Evolutionary conservation across 2,329 filamentous ascomycete species (phyloP), one percentile per base, ranked within the genome.

Genomic region (Dothideomycetes sp.): DNA sequence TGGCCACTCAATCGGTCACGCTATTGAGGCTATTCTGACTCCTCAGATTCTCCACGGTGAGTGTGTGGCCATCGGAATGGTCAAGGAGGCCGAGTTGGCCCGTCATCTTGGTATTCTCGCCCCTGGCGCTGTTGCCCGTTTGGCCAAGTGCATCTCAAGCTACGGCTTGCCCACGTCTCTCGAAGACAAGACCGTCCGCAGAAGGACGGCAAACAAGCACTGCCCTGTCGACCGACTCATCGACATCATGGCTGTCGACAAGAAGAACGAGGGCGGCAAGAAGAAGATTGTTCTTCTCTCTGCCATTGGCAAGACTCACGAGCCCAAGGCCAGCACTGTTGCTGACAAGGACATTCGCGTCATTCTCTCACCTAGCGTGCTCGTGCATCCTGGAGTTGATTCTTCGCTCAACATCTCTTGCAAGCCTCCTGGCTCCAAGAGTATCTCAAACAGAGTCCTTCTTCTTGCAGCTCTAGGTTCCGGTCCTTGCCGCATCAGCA

Each of bases 1-100:
- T 64, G 91, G 91, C 22, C 91, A 98, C 60, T 96, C 91, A 1
- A 96, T 98, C 50, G 91, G 91, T 11, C 91, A 98, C 63, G 91
- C 91, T 13, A 87, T 89, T 53, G 91, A 98, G 64, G 91, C 91
- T 19, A 87, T 98, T 32, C 71, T 96, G 29, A 94, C 93, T 0
- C 91, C 91, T 0, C 89, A 98, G 61, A 79, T 98, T 25, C 76
- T 98, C 5, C 91, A 98, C 56, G 91, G 91, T 46, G 91, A 98
- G 60, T 87, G 84, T 48, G 89, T 98, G 9, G 86, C 91, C 16
- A 94, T 98, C 51, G 91, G 91, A 18, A 98, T 98, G 91, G 84
- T 96, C 45, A 94, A 93, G 60, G 91, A 98, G 63, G 91, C 89
- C 9, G 91, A 96, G 61, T 69, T 98, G 41, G 85, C 91, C 17